Percentiles rank a stretch among this genome's conserved stretches.
These are phyloP conservation scores for Aspergillus piperis DNA, from an alignment of 2,329 filamentous ascomycete genomes.

Conservation along the genomic window DNA sequence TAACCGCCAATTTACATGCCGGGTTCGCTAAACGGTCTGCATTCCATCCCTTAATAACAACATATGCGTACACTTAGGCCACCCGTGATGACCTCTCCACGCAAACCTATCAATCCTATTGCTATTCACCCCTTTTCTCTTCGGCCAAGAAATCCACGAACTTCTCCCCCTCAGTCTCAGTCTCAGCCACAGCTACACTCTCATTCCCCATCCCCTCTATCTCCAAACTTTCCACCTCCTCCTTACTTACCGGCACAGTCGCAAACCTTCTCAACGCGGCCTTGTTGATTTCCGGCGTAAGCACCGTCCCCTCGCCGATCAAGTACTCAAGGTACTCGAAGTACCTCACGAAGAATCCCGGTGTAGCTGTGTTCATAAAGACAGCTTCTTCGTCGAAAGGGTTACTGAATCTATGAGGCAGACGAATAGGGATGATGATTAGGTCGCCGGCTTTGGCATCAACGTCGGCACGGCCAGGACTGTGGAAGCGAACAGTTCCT, in stretches of 20 bases:
- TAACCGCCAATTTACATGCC: too few species aligned
- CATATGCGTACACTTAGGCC: too few species aligned
- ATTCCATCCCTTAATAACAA: too few species aligned
- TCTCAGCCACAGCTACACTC: conserved; percentile 12
- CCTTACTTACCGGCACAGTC: conserved; percentile 42
- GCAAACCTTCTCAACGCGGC: conserved; percentile 55
- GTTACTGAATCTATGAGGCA: conserved; percentile 60
- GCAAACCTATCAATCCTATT: too few species aligned
- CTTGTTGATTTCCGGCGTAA: conserved; percentile 52
- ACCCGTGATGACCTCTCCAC: too few species aligned
- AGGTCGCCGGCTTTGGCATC: conserved; percentile 57
- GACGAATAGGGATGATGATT: conserved; percentile 56
- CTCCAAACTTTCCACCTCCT: conserved; percentile 5
- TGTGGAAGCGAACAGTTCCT: conserved; percentile 55
- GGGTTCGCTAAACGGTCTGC: too few species aligned
- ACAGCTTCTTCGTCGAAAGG: conserved; percentile 55
- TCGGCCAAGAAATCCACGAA: not conserved
- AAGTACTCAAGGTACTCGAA: conserved; percentile 55
- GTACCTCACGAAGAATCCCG: conserved; percentile 60
- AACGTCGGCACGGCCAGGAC: conserved; percentile 45
- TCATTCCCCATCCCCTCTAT: not conserved
- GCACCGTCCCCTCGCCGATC: conserved; percentile 45
- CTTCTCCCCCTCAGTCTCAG: not conserved
- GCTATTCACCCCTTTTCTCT: not conserved
- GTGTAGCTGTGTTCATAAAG: conserved; percentile 61